Conservation (phyloP, 1,284 basidiomycete species). For the Omphalotus olearius region DNA sequence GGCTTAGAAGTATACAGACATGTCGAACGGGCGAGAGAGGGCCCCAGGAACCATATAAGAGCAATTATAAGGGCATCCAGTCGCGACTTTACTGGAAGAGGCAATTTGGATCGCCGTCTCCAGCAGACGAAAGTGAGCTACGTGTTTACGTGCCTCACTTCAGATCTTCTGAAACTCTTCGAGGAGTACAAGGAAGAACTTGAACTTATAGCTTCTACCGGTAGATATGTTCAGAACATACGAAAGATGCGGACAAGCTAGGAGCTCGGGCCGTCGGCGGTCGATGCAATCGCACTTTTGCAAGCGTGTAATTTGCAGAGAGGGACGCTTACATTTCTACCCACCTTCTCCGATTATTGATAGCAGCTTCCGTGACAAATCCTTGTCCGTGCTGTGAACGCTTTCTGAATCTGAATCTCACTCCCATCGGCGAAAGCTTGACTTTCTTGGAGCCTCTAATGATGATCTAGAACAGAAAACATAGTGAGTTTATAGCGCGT, state of each 20-base stretch:
- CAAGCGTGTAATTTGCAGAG: too few relatives aligned
- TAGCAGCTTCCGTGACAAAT: too few relatives aligned
- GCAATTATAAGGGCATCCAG: not conserved
- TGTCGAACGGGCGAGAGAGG: not conserved
- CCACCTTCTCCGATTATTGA: too few relatives aligned
- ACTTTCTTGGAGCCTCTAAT: too few relatives aligned
- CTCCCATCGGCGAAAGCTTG: too few relatives aligned
- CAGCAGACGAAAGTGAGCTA: not conserved
- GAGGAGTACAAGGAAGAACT: not conserved
- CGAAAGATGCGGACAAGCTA: conserved; percentile 30
- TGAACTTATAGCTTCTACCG: too few relatives aligned
- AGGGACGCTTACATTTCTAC: too few relatives aligned
- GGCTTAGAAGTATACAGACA: too few relatives aligned
- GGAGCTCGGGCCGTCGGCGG: conserved; percentile 21
- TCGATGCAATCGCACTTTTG: conserved; percentile 37
- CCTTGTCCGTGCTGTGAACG: too few relatives aligned
- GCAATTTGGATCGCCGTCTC: not conserved
- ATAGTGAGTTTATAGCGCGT: too few relatives aligned
- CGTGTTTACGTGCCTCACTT: not conserved
- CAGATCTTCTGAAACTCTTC: not conserved
- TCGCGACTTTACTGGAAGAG: not conserved
- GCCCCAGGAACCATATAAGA: not conserved
- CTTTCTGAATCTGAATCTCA: too few relatives aligned
- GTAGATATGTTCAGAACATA: conserved; percentile 17
- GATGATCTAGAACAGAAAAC: too few relatives aligned